Evolutionary conservation across 2,329 filamentous ascomycete species (phyloP).

Genomic region (Talaromyces marneffei): DNA sequence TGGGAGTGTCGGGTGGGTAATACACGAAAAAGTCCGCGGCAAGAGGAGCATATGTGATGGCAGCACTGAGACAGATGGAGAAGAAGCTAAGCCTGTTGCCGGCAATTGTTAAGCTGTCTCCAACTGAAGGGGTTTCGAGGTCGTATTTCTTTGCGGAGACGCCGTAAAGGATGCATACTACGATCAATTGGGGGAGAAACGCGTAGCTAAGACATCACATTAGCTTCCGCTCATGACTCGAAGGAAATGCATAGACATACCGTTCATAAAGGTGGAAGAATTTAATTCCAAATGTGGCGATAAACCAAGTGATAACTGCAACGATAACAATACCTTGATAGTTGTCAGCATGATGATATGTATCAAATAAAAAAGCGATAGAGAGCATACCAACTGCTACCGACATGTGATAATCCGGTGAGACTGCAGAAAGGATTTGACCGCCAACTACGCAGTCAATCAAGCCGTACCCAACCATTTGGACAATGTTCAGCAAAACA

Average conservation of each 20-base stretch:
- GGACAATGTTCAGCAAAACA: conserved; percentile 57
- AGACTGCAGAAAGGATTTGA: conserved; percentile 63
- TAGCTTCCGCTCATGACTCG: not conserved
- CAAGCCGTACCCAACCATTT: conserved; percentile 57
- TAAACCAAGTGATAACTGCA: conserved; percentile 56
- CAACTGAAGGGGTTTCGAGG: conserved; percentile 45
- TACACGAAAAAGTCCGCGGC: conserved; percentile 66
- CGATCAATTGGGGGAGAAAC: conserved; percentile 58
- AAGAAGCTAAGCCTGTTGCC: conserved; percentile 61
- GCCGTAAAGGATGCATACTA: conserved; percentile 57
- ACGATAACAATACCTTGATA: conserved; percentile 53
- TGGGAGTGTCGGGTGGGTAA: conserved; percentile 50
- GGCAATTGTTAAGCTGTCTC: conserved; percentile 47
- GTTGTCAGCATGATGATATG: not conserved
- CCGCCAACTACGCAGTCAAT: conserved; percentile 62
- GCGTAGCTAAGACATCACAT: conserved; percentile 44
- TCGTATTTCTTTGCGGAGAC: conserved; percentile 58
- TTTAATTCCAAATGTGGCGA: conserved; percentile 63
- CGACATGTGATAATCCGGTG: conserved; percentile 51
- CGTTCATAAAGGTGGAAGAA: conserved; percentile 65
- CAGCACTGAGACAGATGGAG: conserved; percentile 59
- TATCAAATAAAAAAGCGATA: not conserved
- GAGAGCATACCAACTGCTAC: conserved; percentile 53
- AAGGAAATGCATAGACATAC: conserved; percentile 25
- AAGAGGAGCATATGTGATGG: conserved; percentile 58